phyloP scores from a whole-genome alignment of 1,139 yeast species.

The Entelexis paramagnoliae region DNA sequence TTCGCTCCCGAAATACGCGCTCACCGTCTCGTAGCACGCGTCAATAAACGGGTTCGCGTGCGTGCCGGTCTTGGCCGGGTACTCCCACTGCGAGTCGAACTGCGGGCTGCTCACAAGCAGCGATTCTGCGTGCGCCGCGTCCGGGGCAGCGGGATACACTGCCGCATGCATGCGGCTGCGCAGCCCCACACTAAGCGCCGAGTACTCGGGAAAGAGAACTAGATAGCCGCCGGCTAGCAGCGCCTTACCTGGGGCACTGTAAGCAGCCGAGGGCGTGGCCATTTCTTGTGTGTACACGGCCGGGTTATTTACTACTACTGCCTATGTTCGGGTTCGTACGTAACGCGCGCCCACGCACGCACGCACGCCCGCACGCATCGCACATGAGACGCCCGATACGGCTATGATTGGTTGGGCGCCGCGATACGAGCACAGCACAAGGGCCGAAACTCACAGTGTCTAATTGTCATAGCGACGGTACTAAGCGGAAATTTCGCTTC shows the following conservation, averaged over 20 bases:
- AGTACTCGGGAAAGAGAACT: conserved; percentile 66
- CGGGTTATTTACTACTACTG: no score
- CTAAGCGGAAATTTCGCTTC: neutral
- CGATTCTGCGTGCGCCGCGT: conserved; percentile 18
- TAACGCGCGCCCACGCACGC: no score
- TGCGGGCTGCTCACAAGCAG: conserved; percentile 61
- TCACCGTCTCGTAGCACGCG: conserved; percentile 47
- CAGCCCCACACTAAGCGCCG: conserved; percentile 75
- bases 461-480: neutral
- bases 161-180: conserved; percentile 82
- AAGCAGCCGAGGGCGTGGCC: conserved; percentile 29
- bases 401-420: no score
- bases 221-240: conserved; percentile 88
- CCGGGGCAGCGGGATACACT: conserved; percentile 9
- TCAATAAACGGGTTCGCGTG: conserved; percentile 63
- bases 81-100: conserved; percentile 60
- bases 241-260: conserved; percentile 94
- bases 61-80: conserved; percentile 13
- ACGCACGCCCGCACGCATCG: no score
- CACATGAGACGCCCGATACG: no score
- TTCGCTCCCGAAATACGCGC: conserved; percentile 41
- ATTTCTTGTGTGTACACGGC: neutral
- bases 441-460: neutral
- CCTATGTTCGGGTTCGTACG: no score
- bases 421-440: neutral